A percentile compares a stretch with the other conserved stretches of the same genome.
Conservation (phyloP, 495 filamentous ascomycete species). For the Penicillium chermesinum region DNA sequence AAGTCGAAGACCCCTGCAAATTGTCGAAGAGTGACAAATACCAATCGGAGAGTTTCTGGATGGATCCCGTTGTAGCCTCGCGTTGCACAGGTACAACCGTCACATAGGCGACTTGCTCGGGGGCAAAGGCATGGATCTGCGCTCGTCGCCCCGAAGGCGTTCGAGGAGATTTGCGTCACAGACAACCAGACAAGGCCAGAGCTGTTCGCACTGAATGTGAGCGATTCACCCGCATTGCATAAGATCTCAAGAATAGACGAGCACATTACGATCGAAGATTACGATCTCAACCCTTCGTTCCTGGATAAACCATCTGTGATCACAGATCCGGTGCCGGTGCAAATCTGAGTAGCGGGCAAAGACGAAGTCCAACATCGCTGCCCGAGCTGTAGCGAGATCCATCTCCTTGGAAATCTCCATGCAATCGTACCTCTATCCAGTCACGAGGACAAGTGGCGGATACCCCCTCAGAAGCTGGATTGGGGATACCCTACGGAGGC, state of each 20-base stretch:
- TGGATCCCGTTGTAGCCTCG: conserved; percentile 11
- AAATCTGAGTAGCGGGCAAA: neutral
- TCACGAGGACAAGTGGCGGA: conserved; percentile 69
- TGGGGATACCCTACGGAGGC: conserved; percentile 51
- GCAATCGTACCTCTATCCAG: conserved; percentile 76
- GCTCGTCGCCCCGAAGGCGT: conserved; percentile 13
- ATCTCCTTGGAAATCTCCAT: conserved; percentile 75
- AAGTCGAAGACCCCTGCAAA: conserved; percentile 70
- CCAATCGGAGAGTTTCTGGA: conserved; percentile 9
- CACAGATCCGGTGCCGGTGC: neutral
- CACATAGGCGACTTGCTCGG: conserved; percentile 18
- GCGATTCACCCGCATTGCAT: conserved; percentile 1
- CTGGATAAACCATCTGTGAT: neutral
- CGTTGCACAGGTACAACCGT: conserved; percentile 19
- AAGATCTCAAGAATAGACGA: neutral
- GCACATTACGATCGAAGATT: conserved; percentile 1
- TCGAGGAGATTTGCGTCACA: conserved; percentile 14
- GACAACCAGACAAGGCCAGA: conserved; percentile 16
- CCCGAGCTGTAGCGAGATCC: conserved; percentile 47
- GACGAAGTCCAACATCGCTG: conserved; percentile 30
- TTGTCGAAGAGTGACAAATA: conserved; percentile 48
- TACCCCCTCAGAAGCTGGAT: conserved; percentile 67
- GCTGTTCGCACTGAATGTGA: conserved; percentile 16
- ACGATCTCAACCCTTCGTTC: neutral
- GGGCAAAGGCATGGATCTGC: conserved; percentile 15